Conservation (phyloP, 2,329 filamentous ascomycete genomes). For the Leptosphaerulina australis region DNA sequence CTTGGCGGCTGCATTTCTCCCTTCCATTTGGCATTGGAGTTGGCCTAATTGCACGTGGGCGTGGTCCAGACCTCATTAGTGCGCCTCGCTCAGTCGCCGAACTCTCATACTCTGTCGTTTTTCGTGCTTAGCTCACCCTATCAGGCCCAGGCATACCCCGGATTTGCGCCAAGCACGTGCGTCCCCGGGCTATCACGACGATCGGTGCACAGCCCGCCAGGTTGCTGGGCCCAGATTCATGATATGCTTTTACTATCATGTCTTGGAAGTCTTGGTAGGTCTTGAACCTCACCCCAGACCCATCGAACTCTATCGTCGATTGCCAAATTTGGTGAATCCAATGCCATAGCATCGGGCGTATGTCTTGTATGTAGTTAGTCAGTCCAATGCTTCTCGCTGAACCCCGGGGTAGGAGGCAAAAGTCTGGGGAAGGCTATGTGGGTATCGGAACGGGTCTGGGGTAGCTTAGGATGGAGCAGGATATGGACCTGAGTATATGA, state of each 20-base stretch:
- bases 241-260: constrained; percentile 5
- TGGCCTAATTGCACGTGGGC: background rate
- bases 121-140: background rate
- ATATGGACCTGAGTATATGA: constrained; percentile 14
- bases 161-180: constrained; percentile 17
- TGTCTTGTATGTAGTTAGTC: constrained; percentile 5
- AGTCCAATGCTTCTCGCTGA: background rate
- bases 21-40: background rate
- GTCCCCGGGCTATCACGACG: constrained; percentile 7
- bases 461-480: constrained; percentile 4
- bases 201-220: constrained; percentile 12
- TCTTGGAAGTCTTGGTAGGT: constrained; percentile 10
- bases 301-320: constrained; percentile 8
- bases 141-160: constrained; percentile 9
- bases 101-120: background rate
- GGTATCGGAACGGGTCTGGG: constrained; percentile 13
- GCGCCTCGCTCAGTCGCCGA: constrained; percentile 1
- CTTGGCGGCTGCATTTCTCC: constrained; percentile 9
- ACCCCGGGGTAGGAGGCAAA: constrained; percentile 4
- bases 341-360: constrained; percentile 17
- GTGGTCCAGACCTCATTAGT: constrained; percentile 16
- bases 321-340: constrained; percentile 6
- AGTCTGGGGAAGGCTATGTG: constrained; percentile 17
- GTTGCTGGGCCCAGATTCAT: constrained; percentile 11
- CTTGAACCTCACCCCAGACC: constrained; percentile 4